Evolutionary conservation across 768 basidiomycete species (phyloP).

Genomic region (Grammothele lineata): DNA sequence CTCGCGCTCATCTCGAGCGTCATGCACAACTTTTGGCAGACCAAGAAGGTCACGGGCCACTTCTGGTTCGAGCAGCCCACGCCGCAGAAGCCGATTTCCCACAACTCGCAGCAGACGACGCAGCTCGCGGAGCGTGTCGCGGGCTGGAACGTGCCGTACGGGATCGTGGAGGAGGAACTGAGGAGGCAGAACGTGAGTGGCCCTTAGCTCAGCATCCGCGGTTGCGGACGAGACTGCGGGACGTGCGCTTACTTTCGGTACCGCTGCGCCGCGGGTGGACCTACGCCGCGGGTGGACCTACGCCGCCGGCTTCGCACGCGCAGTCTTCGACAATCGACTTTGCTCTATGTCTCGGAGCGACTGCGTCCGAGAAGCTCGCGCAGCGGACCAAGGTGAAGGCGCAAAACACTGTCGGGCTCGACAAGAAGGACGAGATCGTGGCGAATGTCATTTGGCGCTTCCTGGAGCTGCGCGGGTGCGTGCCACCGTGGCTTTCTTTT

Average conservation of each 20-base stretch:
- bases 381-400: slow-evolving; percentile 72
- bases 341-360: slow-evolving; percentile 89
- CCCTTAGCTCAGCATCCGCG: slow-evolving; percentile 3
- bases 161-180: slow-evolving; percentile 88
- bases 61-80: slow-evolving; percentile 72
- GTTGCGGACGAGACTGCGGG: no score
- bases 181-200: slow-evolving; percentile 89
- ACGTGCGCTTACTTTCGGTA: no score
- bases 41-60: slow-evolving; percentile 62
- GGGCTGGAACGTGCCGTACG: slow-evolving; percentile 86
- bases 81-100: slow-evolving; percentile 51
- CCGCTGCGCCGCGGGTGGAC: no score
- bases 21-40: slow-evolving; percentile 76
- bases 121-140: slow-evolving; percentile 85
- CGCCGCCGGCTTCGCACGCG: no score
- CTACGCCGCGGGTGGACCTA: no score
- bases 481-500: slow-evolving; percentile 15
- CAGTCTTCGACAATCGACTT: slow-evolving; percentile 98
- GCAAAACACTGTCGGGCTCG: slow-evolving; percentile 48
- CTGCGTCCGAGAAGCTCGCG: slow-evolving; percentile 75
- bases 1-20: slow-evolving; percentile 85
- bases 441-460: slow-evolving; percentile 99
- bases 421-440: slow-evolving; percentile 98
- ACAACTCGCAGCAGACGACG: slow-evolving; percentile 74
- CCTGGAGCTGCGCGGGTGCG: slow-evolving; percentile 91